Percentiles rank a stretch among this genome's conserved stretches.
These are phyloP conservation scores for Vaccinium myrtillus DNA, from an alignment of 148 eudicot genomes.

Conservation along the genomic window DNA sequence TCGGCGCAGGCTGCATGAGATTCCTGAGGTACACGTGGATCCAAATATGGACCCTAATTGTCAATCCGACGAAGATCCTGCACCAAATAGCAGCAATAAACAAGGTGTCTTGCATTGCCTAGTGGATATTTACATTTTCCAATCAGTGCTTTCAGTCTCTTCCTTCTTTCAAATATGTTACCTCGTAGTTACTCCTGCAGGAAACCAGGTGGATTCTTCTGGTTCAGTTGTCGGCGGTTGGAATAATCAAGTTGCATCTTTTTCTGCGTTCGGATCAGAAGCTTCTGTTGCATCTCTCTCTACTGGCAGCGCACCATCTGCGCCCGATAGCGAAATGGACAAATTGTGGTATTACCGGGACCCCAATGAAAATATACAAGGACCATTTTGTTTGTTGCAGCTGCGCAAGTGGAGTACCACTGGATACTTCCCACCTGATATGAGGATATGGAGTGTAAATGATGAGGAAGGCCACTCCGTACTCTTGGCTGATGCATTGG, in stretches of 20 bases:
- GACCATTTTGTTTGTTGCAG: constrained; percentile 79
- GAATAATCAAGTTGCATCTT: constrained; percentile 35
- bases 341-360: constrained; percentile 86
- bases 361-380: constrained; percentile 77
- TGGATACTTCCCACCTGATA: constrained; percentile 70
- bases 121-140: not conserved
- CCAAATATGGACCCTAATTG: constrained; percentile 82
- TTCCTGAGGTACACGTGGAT: constrained; percentile 81
- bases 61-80: constrained; percentile 80
- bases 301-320: constrained; percentile 27
- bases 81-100: constrained; percentile 37
- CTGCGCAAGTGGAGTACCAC: constrained; percentile 76
- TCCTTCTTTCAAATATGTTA: not conserved
- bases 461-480: constrained; percentile 54
- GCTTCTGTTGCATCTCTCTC: constrained; percentile 38
- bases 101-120: constrained; percentile 52
- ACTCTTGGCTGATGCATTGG: constrained; percentile 64
- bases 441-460: constrained; percentile 72
- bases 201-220: constrained; percentile 33
- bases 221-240: constrained; percentile 25
- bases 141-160: constrained; percentile 5
- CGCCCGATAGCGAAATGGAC: constrained; percentile 47
- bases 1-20: constrained; percentile 57
- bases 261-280: constrained; percentile 38
- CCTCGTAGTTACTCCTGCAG: constrained; percentile 15